Base-by-base conservation (phyloP, 2,329 filamentous ascomycete genomes). In the Talaromyces islandicus region DNA sequence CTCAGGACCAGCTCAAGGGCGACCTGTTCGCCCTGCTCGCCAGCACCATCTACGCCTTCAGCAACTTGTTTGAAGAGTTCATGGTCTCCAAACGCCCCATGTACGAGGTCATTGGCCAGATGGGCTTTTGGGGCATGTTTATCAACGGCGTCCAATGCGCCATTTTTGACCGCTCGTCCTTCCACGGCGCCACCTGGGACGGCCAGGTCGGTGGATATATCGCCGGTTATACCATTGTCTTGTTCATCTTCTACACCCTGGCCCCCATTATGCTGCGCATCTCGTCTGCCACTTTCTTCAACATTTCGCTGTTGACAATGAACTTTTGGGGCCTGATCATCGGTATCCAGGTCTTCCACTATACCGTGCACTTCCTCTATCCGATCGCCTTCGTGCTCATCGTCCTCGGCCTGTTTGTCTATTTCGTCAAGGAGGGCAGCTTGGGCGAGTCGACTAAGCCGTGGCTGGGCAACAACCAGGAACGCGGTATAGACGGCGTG, bases 301-400 rank as follows among this genome's bases (percentile, higher is more conserved):
- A 99, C 76, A 96, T 97, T 70, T 93, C 89, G 7, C 80, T 99
- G 64, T 81, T 99, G 63, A 97, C 94, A 1, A 91, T 88, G 69
- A 97, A 96, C 77, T 97, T 97, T 79, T 97, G 94, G 94, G 92
- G 92, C 65, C 88, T 96, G 64, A 89, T 95, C 66, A 93, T 99
- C 67, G 94, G 94, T 56, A 85, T 95, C 66, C 83, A 88, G 71
- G 90, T 97, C 52, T 96, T 99, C 70, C 85, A 88, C 54, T 85
- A 89, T 68, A 76, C 76, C 46, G 85, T 97, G 60, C 90, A 96
- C 77, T 96, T 85, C 81, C 83, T 97, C 77, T 99, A 99, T 76
- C 93, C 93, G 7, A 90, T 97, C 71, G 93, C 94, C 17, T 97
- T 99, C 73, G 91, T 96, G 11, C 81, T 92, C 67, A 97, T 99